Conservation (phyloP, 2,329 filamentous ascomycete genomes). For the Diaporthe sp. region DNA sequence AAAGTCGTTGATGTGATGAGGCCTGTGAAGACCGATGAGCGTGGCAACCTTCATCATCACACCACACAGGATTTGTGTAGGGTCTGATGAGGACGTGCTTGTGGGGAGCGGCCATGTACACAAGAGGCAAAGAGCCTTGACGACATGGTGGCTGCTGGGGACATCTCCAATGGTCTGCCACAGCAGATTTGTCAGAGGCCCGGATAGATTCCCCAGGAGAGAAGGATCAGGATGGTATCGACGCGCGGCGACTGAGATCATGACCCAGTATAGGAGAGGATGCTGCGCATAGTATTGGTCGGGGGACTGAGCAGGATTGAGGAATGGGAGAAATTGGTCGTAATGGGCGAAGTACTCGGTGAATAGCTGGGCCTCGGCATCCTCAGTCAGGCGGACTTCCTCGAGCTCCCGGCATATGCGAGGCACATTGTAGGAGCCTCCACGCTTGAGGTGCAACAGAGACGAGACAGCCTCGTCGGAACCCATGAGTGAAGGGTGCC, state of each 20-base stretch:
- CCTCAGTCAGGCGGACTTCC: conserved; percentile 74
- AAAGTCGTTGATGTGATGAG: conserved; percentile 87
- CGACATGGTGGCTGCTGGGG: conserved; percentile 83
- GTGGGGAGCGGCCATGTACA: conserved; percentile 88
- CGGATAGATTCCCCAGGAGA: conserved; percentile 77
- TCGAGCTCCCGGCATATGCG: conserved; percentile 74
- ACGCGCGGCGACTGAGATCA: conserved; percentile 81
- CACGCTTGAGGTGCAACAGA: conserved; percentile 75
- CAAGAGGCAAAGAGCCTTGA: conserved; percentile 84
- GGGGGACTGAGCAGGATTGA: conserved; percentile 75
- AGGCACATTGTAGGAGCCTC: conserved; percentile 72
- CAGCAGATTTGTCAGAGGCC: conserved; percentile 77
- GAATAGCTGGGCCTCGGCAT: conserved; percentile 75
- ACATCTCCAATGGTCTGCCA: conserved; percentile 85
- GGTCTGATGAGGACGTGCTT: conserved; percentile 84
- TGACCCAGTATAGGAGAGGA: conserved; percentile 87
- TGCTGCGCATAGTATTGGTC: conserved; percentile 84
- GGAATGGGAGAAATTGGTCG: conserved; percentile 83
- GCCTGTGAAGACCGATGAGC: conserved; percentile 85
- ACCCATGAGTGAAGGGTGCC: conserved; percentile 75
- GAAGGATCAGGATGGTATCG: conserved; percentile 75
- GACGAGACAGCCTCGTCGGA: conserved; percentile 79
- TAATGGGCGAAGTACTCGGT: conserved; percentile 77
- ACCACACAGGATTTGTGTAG: conserved; percentile 84
- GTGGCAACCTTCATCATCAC: conserved; percentile 91